phyloP scores from a whole-genome alignment of 2,329 filamentous ascomycete species.

The Xylaria sp. region DNA sequence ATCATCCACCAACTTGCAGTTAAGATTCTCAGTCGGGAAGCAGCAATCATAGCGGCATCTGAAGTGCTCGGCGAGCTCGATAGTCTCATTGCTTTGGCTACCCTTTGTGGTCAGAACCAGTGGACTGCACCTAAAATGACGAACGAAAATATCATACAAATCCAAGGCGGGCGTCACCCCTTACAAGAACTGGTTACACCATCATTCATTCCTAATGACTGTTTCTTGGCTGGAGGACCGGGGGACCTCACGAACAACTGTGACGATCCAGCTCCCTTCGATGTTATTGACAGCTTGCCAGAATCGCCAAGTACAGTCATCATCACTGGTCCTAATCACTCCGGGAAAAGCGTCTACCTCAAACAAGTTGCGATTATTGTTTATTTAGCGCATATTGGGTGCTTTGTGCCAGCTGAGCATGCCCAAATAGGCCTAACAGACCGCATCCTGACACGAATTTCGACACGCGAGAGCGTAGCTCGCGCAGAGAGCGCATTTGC shows the following conservation, averaged over 20 bases:
- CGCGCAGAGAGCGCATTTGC: conserved; percentile 71
- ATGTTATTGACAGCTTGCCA: conserved; percentile 25
- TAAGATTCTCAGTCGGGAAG: conserved; percentile 74
- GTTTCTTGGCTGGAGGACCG: conserved; percentile 72
- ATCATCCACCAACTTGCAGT: conserved; percentile 82
- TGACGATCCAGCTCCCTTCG: conserved; percentile 20
- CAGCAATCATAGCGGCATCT: conserved; percentile 74
- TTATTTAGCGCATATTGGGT: conserved; percentile 91
- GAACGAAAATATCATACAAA: conserved; percentile 74
- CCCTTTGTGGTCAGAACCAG: conserved; percentile 79
- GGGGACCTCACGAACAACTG: conserved; percentile 46
- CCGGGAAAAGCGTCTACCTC: conserved; percentile 94
- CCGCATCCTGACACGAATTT: conserved; percentile 88
- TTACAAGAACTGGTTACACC: conserved; percentile 86
- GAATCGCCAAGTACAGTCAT: conserved; percentile 74
- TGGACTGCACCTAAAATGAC: conserved; percentile 78
- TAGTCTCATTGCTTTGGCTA: conserved; percentile 81
- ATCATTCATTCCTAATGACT: conserved; percentile 85
- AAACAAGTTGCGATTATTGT: conserved; percentile 93
- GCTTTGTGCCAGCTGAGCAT: conserved; percentile 83
- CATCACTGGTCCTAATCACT: conserved; percentile 94
- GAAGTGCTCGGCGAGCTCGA: conserved; percentile 89
- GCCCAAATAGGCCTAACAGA: conserved; percentile 89
- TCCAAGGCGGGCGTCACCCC: conserved; percentile 84
- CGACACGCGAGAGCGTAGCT: conserved; percentile 74